These are phyloP conservation scores for Chlorella variabilis DNA, from an alignment of 163 green algal species.

Conservation along the genomic window DNA sequence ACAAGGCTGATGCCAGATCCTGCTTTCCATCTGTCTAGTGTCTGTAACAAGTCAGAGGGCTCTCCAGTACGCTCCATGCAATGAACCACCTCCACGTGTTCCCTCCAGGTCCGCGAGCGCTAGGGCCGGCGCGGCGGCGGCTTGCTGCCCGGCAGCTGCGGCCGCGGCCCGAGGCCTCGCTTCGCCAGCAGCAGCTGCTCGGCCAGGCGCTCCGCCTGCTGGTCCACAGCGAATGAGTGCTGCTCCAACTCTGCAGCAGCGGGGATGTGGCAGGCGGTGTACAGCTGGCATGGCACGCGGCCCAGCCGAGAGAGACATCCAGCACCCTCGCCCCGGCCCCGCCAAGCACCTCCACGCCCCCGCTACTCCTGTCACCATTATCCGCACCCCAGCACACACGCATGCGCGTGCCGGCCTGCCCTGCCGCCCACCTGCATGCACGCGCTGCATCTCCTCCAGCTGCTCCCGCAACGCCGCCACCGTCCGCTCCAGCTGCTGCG, in stretches of 20 bases:
- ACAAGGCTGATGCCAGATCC: too few species aligned
- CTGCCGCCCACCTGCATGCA: constrained; percentile 1
- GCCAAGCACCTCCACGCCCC: neutral
- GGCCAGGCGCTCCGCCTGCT: constrained; percentile 25
- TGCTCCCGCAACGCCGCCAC: constrained; percentile 41
- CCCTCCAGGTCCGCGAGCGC: too few species aligned
- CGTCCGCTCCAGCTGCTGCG: constrained; percentile 64
- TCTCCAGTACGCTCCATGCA: too few species aligned
- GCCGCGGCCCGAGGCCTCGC: constrained; percentile 4
- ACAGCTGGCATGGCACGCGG: neutral
- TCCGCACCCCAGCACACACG: too few species aligned
- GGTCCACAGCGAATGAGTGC: neutral
- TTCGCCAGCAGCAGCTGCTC: constrained; percentile 19
- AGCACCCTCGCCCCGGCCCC: too few species aligned
- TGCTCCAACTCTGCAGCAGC: constrained; percentile 18
- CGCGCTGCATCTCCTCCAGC: constrained; percentile 28
- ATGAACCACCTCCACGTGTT: too few species aligned
- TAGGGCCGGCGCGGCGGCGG: too few species aligned
- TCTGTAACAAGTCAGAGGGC: too few species aligned
- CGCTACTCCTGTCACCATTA: neutral
- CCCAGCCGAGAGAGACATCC: neutral
- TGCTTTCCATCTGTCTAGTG: too few species aligned
- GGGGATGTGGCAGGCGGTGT: too few species aligned
- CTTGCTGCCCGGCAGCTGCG: neutral
- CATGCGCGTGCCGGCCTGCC: too few species aligned